phyloP scores from a whole-genome alignment of 2,329 filamentous ascomycete species.

The Zarea fungicola region DNA sequence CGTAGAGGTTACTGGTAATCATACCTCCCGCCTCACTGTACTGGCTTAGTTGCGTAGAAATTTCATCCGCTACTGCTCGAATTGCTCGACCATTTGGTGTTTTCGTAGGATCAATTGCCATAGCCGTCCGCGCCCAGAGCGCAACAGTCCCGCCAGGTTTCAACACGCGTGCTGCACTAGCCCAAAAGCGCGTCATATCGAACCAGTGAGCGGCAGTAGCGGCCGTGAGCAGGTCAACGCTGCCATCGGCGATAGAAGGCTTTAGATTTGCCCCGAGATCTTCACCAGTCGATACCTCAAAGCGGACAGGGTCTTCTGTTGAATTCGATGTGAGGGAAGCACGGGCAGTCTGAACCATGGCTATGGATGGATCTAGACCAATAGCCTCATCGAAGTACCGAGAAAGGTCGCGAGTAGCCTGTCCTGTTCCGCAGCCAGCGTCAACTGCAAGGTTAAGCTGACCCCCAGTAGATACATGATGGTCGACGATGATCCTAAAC shows the following conservation, averaged over 20 bases:
- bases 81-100: slow-evolving; percentile 37
- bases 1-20: slow-evolving; percentile 36
- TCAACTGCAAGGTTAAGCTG: slow-evolving; percentile 41
- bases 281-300: slow-evolving; percentile 40
- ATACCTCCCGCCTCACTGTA: slow-evolving; percentile 38
- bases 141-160: slow-evolving; percentile 49
- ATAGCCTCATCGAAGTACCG: slow-evolving; percentile 39
- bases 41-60: slow-evolving; percentile 5
- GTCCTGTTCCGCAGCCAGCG: slow-evolving; percentile 53
- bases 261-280: slow-evolving; percentile 30
- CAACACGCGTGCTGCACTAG: slow-evolving; percentile 38
- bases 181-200: slow-evolving; percentile 47
- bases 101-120: slow-evolving; percentile 21
- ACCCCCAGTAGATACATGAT: slow-evolving; percentile 43
- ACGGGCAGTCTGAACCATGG: slow-evolving; percentile 47
- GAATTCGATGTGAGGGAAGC: slow-evolving; percentile 25
- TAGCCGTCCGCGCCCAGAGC: slow-evolving; percentile 37
- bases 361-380: slow-evolving; percentile 46
- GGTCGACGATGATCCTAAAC: slow-evolving; percentile 41
- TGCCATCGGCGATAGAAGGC: slow-evolving; percentile 26
- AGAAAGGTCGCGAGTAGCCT: slow-evolving; percentile 39
- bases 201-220: slow-evolving; percentile 55
- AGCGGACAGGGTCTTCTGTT: slow-evolving; percentile 31
- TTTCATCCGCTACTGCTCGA: slow-evolving; percentile 32
- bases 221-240: slow-evolving; percentile 46